Conservation (phyloP, 2,329 filamentous ascomycete species). For the Ceratocystis smalleyi region DNA sequence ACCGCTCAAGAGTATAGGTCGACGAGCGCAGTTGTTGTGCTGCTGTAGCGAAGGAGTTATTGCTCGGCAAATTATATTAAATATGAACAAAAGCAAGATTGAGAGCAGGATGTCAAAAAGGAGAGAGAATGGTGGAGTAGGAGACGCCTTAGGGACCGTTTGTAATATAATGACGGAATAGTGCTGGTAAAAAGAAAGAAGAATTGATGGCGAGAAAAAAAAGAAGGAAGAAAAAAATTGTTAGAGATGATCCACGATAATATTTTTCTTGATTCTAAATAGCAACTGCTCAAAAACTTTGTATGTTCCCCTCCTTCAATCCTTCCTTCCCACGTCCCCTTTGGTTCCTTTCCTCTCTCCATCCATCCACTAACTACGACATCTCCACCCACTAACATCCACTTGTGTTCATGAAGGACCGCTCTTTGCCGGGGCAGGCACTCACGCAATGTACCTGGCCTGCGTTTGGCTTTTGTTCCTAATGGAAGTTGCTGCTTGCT, state of each 20-base stretch:
- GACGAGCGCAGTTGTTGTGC: background rate
- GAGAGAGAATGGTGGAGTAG: background rate
- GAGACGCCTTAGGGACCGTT: no score
- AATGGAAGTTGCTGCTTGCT: background rate
- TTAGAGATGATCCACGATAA: slow-evolving; percentile 1
- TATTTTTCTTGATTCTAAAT: background rate
- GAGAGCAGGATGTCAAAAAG: background rate
- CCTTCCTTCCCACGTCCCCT: background rate
- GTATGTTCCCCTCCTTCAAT: slow-evolving; percentile 2
- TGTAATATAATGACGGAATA: background rate
- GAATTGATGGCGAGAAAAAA: background rate
- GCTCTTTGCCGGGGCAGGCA: background rate
- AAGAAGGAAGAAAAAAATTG: background rate
- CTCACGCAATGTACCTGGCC: background rate
- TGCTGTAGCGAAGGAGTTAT: background rate
- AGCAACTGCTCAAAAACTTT: slow-evolving; percentile 1
- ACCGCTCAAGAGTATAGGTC: background rate
- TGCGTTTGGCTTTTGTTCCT: background rate
- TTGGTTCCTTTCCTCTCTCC: background rate
- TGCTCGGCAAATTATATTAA: background rate
- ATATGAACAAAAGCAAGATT: background rate
- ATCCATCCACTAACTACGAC: background rate
- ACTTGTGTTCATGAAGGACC: no score
- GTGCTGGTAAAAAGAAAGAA: background rate
- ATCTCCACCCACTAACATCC: background rate